Evolutionary conservation across 2,329 filamentous ascomycete genomes (phyloP), one percentile per base, ranked within the genome.

Genomic region (Aspergillus texensis): DNA sequence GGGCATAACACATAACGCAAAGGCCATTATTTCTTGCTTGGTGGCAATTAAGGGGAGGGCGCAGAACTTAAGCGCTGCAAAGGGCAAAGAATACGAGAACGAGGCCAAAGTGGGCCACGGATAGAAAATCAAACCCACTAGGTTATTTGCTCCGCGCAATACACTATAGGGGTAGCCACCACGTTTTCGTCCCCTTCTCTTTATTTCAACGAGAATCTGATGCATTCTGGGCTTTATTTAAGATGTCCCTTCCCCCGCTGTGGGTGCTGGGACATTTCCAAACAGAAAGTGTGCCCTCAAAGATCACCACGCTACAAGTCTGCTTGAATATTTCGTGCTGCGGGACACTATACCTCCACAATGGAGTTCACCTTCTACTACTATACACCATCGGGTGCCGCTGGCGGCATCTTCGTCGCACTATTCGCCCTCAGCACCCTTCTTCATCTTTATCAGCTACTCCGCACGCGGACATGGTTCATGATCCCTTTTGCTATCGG

Each of bases 401-500:
- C 70, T 12, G 70, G 65, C 1, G 67, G 48, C 14, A 71, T 71
- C 28, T 74, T 74, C 39, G 53, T 68, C 3, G 69, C 60, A 1
- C 60, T 74, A 0, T 71, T 74, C 36, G 71, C 67, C 41, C 36
- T 73, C 39, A 65, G 62, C 41, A 70, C 69, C 8, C 6, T 71
- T 4, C 53, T 74, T 4, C 71, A 74, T 26, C 54, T 70, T 36
- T 72, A 71, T 6, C 72, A 74, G 59, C 62, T 72, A 6, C 10
- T 70, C 0, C 65, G 67, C 11, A 73, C 71, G 19, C 53, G 70
- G 43, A 70, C 71, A 53, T 74, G 72, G 72, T 73, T 71, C 53
- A 70, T 74, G 67, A 69, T 73, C 12, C 70, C 72, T 5, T 71
- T 74, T 48, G 57, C 70, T 4, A 68, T 80, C 21, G 79, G 79